Base-by-base conservation (phyloP, 73 alveolate species). In the Paramecium bursaria region DNA sequence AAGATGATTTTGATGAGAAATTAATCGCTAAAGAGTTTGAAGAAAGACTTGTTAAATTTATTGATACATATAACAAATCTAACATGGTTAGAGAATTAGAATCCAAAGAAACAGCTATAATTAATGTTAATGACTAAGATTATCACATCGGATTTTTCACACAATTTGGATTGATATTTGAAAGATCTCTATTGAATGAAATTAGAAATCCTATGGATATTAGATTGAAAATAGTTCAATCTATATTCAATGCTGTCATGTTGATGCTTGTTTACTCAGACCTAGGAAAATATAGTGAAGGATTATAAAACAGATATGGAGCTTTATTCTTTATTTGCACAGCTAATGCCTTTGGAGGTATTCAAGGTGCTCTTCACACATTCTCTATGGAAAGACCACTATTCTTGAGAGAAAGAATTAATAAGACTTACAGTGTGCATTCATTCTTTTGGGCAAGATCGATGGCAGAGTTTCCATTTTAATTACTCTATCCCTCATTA, bases 381-480 rank as follows among this genome's bases (percentile, higher is more conserved):
- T 86, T 90, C 53, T 61, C 90, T 1, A 44, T 74, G 33, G 96
- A 91, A 55, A 82, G 96, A 75, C 85, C 90, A 48, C 67, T 91
- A 22, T 91, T 91, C 86, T 80, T 91, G 15, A 87, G 93, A 88
- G 96, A 91, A 61, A 46, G 86, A 31, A 77, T 92, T 7, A 75
- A 88, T 48, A 91, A 88, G 60, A 39, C 87, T 4, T 91, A 91
- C 60, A 52, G 77, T 31, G 85, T 75, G 42, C 48, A 53, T 23
- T 82, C 94, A 46, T 91, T 80, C 75, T 91, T 73, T 54, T 46
- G 88, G 75, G 75, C 94, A 10, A 91, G 90, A 54, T 26, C 75
- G 21, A 17, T 88, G 11, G 74, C 89, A 21, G 96, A 91, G 48
- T 35, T 75, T 52, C 96, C 96, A 14, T 89, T 92, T 39, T 49